Evolutionary conservation across 176 grass and related monocot genomes (phyloP).

Genomic region (Eleusine coracana): DNA sequence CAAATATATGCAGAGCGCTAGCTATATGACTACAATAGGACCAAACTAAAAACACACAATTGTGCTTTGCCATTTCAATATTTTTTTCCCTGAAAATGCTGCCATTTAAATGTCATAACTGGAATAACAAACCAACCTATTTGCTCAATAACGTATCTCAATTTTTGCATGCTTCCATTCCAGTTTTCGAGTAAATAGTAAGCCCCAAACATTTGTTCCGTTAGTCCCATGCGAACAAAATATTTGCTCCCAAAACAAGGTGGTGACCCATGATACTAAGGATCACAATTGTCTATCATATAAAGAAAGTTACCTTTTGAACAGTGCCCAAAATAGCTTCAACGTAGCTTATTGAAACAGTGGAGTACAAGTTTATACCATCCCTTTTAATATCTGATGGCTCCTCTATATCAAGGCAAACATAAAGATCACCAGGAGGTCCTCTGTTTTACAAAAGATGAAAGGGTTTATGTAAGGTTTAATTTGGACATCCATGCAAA

Average conservation of each 20-base stretch:
- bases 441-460: conserved; percentile 58
- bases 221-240: conserved; percentile 22
- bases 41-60: not conserved
- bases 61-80: not conserved
- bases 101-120: not conserved
- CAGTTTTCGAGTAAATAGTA: conserved; percentile 22
- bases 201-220: conserved; percentile 17
- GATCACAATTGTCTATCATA: conserved; percentile 19
- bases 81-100: too few relatives aligned
- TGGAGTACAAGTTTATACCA: conserved; percentile 93
- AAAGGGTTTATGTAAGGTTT: conserved; percentile 21
- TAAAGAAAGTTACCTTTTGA: conserved; percentile 56
- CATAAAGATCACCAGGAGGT: conserved; percentile 94
- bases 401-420: conserved; percentile 96
- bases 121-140: conserved; percentile 18
- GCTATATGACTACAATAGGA: not conserved
- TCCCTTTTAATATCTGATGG: conserved; percentile 93
- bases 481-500: conserved; percentile 10
- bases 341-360: conserved; percentile 79
- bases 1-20: not conserved
- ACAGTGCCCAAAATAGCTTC: conserved; percentile 92
- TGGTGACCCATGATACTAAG: conserved; percentile 17
- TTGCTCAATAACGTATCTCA: conserved; percentile 17
- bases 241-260: conserved; percentile 31
- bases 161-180: conserved; percentile 29